phyloP scores from a whole-genome alignment of 176 grass and related monocot genomes.

The Triticum timopheevii region DNA sequence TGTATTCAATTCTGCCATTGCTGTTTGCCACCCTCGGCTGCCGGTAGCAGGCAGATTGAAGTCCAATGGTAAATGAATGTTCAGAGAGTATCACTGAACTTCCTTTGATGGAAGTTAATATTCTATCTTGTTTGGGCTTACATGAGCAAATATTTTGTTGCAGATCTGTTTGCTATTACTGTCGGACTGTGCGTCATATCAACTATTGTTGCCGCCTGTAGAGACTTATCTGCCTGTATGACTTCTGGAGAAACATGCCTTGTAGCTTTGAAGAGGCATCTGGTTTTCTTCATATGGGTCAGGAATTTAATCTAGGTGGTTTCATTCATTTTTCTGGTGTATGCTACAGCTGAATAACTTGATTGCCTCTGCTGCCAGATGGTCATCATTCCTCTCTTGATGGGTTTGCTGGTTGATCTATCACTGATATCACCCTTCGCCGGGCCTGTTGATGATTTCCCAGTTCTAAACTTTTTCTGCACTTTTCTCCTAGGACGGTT shows the following conservation, averaged over 20 bases:
- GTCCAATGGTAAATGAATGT: slow-evolving; percentile 49
- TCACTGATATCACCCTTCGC: slow-evolving; percentile 38
- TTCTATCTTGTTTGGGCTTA: slow-evolving; percentile 18
- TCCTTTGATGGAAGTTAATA: background rate
- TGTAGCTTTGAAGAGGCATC: background rate
- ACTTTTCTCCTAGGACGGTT: slow-evolving; percentile 30
- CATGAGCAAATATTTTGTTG: slow-evolving; percentile 5
- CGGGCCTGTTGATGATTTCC: background rate
- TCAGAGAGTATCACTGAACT: slow-evolving; percentile 14
- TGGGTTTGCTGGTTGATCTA: slow-evolving; percentile 40
- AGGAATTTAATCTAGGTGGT: slow-evolving; percentile 6
- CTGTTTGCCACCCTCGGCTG: slow-evolving; percentile 34
- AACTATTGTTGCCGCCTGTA: background rate
- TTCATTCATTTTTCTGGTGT: slow-evolving; percentile 22
- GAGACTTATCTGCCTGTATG: background rate
- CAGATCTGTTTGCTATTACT: slow-evolving; percentile 49
- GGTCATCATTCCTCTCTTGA: slow-evolving; percentile 41
- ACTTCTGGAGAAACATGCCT: background rate
- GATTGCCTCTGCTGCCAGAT: slow-evolving; percentile 22
- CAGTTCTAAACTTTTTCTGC: slow-evolving; percentile 31
- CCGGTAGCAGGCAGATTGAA: slow-evolving; percentile 35
- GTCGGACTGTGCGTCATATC: slow-evolving; percentile 27
- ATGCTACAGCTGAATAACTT: slow-evolving; percentile 6
- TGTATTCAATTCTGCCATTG: slow-evolving; percentile 41
- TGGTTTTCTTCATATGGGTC: slow-evolving; percentile 21